Conservation (phyloP, 1,139 yeast species). For the Debaryomyces udenii region DNA sequence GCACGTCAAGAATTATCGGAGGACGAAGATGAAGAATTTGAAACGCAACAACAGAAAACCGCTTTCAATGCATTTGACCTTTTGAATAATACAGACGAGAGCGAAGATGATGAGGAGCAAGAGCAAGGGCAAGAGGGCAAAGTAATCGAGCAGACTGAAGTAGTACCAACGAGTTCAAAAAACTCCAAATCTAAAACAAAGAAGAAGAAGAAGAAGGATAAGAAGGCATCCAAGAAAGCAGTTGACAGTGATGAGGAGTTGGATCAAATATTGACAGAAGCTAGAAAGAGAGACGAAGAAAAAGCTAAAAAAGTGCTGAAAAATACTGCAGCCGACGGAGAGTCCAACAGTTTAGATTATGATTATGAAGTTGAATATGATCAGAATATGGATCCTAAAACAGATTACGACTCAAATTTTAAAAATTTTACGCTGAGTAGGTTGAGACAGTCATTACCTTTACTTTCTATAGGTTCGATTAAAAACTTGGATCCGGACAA, state of each 20-base stretch:
- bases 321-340: slow-evolving; percentile 18
- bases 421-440: slow-evolving; percentile 48
- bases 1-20: slow-evolving; percentile 9
- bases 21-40: slow-evolving; percentile 14
- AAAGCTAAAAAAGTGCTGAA: slow-evolving; percentile 11
- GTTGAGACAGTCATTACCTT: slow-evolving; percentile 38
- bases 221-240: slow-evolving; percentile 16
- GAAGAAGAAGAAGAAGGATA: slow-evolving; percentile 4
- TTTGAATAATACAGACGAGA: slow-evolving; percentile 43
- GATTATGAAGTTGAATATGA: slow-evolving; percentile 38
- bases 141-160: slow-evolving; percentile 1
- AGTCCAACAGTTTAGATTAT: slow-evolving; percentile 24
- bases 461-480: slow-evolving; percentile 47
- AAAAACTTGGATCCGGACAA: slow-evolving; percentile 77
- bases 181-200: slow-evolving; percentile 1
- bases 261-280: slow-evolving; percentile 42
- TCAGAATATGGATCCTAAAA: slow-evolving; percentile 38
- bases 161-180: slow-evolving; percentile 17
- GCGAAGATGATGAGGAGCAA: slow-evolving; percentile 23
- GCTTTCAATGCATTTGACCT: slow-evolving; percentile 57
- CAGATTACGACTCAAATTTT: slow-evolving; percentile 42
- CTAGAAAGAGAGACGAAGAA: slow-evolving; percentile 35
- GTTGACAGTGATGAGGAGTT: slow-evolving; percentile 44
- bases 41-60: slow-evolving; percentile 21
- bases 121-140: slow-evolving; percentile 19